Base-by-base conservation (phyloP, 345 rosid species). In the Kandelia obovata region DNA sequence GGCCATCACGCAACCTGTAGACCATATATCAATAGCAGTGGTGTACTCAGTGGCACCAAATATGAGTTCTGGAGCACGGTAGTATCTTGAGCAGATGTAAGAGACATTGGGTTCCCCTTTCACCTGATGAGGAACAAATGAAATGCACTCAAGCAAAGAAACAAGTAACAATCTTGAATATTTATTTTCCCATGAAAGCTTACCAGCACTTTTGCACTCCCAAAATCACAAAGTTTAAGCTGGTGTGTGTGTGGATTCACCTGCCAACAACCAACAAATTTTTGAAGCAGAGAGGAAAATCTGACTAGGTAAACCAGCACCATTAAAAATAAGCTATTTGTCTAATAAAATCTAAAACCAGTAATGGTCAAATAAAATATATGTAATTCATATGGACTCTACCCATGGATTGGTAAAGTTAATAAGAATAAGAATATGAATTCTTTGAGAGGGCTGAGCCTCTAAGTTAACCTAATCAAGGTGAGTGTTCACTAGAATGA, bases 31-130 rank as follows among this genome's bases (percentile, higher is more conserved):
- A 66, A 94, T 94, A 1, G 98, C 96, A 61, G 91, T 91, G 72
- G 98, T 94, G 82, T 94, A 94, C 77, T 91, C 97, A 0, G 95
- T 89, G 46, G 97, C 97, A 69, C 97, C 98, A 83, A 94, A 94
- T 62, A 91, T 94, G 68, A 94, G 91, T 72, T 94, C 98, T 35
- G 98, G 98, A 59, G 98, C 98, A 56, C 98, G 94, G 65, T 91
- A 93, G 68, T 91, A 93, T 81, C 97, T 83, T 53, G 98, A 93
- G 76, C 98, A 93, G 68, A 93, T 93, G 75, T 93, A 93, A 16
- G 97, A 93, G 70, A 91, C 89, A 83, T 91, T 91, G 70, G 97
- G 93, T 72, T 91, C 97, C 66, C 96, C 91, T 87, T 89, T 83
- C 72, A 91, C 92, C 97, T 91, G 74, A 62, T 68, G 77, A 72